Evolutionary conservation across 805 yeast species (phyloP), one percentile per base, ranked within the genome.

Genomic region (Starmerella stellata): DNA sequence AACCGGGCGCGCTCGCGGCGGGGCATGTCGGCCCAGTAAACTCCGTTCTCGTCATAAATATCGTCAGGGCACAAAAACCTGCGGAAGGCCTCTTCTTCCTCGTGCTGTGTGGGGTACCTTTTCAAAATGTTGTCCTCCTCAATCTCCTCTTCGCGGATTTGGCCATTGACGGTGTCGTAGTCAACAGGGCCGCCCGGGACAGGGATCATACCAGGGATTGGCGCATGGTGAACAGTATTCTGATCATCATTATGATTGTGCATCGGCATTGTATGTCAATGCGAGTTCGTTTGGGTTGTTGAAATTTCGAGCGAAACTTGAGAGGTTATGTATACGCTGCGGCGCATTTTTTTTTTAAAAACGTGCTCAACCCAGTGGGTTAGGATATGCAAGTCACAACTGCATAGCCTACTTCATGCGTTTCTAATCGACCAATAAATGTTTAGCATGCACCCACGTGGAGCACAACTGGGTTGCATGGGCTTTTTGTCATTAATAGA

Each of bases 11-110:
- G 50, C 53, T 57, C 27, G 15, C 39, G 18, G 11, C 51, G 23
- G 9, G 59, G 58, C 46, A 58, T 38, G 41, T 58, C 63, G 23
- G 61, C 63, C 63, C 63, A 58, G 52, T 58, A 58, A n/a, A 35
- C 41, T 17, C 62, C 61, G 19, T 55, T 52, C n/a, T 38, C 44
- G 29, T 45, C 44, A 46, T 55, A 58, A 17, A 52, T 41, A 33
- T 58, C 63, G 11, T 42, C 46, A 8, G 63, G 63, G 38, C 54
- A 55, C 21, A 58, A 43, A 9, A 57, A 38, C 37, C 52, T 45
- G 25, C 50, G 48, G 50, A 58, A 58, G 20, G 55, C 53, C 20
- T 52, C 57, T 46, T 53, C 52, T 39, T 58, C 61, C 34, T 52
- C 49, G 45, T 54, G 53, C 23, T 50, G 54, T 30, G 40, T 35